Evolutionary conservation across 768 basidiomycete species (phyloP), one percentile per base, ranked within the genome.

Genomic region (Gymnopilus dilepis): DNA sequence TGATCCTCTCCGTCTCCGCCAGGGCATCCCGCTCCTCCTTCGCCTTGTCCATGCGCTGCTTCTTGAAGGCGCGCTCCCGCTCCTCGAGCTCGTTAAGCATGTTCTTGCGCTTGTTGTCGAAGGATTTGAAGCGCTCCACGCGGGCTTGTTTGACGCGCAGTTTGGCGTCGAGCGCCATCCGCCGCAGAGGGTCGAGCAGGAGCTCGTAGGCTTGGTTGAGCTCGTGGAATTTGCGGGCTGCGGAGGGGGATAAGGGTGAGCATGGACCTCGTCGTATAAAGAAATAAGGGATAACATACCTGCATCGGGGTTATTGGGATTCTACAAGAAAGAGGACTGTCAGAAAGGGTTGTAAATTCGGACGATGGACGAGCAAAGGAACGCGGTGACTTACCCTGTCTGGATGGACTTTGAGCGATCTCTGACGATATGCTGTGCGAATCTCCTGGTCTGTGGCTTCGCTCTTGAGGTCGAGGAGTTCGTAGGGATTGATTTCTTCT

Each of bases 381-480:
- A 9, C 24, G 48, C 34, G 24, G 31, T 17, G 41, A 81, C 85
- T 63, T 65, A 92, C 92, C 70, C 91, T 85, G 70, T 94, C 93
- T 28, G 93, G 93, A 75, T 95, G 93, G 34, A 94, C 91, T 77
- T 92, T 94, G 67, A 92, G 81, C 1, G 93, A 94, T 28, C 85
- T 80, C 60, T 91, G 82, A 40, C 92, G 83, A 66, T 94, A 95
- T 0, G 92, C 91, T 2, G 87, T 91, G 59, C 85, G 82, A 56
- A 95, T 91, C 64, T 93, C 92, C 53, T 85, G 83, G 60, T 94
- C 91, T 30, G 89, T 89, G 17, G 88, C 82, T 64, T 92, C 90
- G 40, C 79, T 67, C 6, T 78, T 77, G 30, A 94, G 65, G 2
- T 79, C 83, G 1, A 94, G 77, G 0, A 93, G 77, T 55, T 92